Conservation (phyloP, 2,329 filamentous ascomycete species). For the Paraconiothyrium brasiliense region DNA sequence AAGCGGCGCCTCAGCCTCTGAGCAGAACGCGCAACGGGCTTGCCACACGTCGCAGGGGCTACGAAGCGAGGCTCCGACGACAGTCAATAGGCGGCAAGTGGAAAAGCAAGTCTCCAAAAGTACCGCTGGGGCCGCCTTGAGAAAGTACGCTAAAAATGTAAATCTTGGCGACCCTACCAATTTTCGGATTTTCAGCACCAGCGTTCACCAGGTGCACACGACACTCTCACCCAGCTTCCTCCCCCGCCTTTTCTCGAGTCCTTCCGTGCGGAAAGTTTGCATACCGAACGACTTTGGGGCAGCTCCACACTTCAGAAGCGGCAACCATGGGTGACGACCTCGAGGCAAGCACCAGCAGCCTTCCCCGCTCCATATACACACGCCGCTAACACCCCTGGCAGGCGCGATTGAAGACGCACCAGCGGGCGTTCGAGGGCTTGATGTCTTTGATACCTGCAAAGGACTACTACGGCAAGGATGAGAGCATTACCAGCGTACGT, state of each 20-base stretch:
- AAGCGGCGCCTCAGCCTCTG: slow-evolving; percentile 21
- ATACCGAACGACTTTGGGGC: background rate
- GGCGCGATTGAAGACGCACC: slow-evolving; percentile 65
- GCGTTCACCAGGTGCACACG: slow-evolving; percentile 41
- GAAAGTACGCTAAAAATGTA: slow-evolving; percentile 8
- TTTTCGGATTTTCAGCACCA: slow-evolving; percentile 31
- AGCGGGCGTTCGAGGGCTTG: slow-evolving; percentile 85
- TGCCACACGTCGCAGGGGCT: slow-evolving; percentile 24
- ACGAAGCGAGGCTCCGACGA: slow-evolving; percentile 23
- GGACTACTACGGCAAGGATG: slow-evolving; percentile 86
- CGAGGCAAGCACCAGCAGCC: slow-evolving; percentile 46
- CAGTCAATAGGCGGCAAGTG: background rate
- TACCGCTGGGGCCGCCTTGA: slow-evolving; percentile 19
- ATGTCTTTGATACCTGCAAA: slow-evolving; percentile 89
- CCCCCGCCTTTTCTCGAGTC: slow-evolving; percentile 18
- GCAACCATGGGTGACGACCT: slow-evolving; percentile 52
- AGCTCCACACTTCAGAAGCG: background rate
- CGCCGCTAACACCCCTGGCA: slow-evolving; percentile 47
- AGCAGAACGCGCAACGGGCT: slow-evolving; percentile 19
- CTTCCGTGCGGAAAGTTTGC: slow-evolving; percentile 22
- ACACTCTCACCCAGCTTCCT: slow-evolving; percentile 19
- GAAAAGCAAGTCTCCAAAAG: background rate
- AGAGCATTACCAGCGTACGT: slow-evolving; percentile 73
- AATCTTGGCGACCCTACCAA: slow-evolving; percentile 23
- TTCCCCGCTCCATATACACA: slow-evolving; percentile 31